Evolutionary conservation across 768 basidiomycete genomes (phyloP).

Genomic region (Leccinum broughii): DNA sequence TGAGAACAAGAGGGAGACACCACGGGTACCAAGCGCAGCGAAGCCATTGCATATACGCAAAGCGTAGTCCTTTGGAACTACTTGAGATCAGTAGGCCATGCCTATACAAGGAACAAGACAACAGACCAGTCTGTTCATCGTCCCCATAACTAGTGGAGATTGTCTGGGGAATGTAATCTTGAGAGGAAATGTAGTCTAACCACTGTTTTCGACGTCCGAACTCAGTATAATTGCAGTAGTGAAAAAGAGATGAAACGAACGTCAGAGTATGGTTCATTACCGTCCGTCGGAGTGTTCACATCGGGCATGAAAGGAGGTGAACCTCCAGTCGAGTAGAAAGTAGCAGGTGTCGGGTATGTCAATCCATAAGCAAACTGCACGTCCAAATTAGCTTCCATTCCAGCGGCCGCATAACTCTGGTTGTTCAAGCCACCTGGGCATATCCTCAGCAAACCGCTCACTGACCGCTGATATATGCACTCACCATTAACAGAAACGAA

Average conservation of each 20-base stretch:
- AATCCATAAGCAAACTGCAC: constrained; percentile 68
- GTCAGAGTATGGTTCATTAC: constrained; percentile 50
- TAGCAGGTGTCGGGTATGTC: constrained; percentile 57
- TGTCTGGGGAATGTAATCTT: constrained; percentile 50
- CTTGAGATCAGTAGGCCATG: constrained; percentile 6
- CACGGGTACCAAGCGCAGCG: constrained; percentile 68
- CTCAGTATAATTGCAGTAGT: neutral
- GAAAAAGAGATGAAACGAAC: constrained; percentile 35
- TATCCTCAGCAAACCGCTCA: constrained; percentile 7
- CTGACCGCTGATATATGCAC: neutral
- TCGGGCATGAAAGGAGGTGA: constrained; percentile 59
- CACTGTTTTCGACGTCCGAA: constrained; percentile 41
- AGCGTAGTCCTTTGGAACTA: constrained; percentile 61
- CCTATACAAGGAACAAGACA: neutral
- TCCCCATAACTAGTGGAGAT: constrained; percentile 78
- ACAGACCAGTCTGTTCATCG: constrained; percentile 63
- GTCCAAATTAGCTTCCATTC: constrained; percentile 67
- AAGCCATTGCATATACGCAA: constrained; percentile 58
- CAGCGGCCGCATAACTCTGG: constrained; percentile 52
- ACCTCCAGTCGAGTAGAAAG: constrained; percentile 64
- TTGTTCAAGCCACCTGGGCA: constrained; percentile 57
- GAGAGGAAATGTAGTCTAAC: constrained; percentile 57
- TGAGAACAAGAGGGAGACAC: constrained; percentile 62
- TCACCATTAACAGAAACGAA: constrained; percentile 30
- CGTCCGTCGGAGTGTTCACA: constrained; percentile 35